phyloP scores from a whole-genome alignment of 2,329 filamentous ascomycete species.

The Anisogramma anomala region DNA sequence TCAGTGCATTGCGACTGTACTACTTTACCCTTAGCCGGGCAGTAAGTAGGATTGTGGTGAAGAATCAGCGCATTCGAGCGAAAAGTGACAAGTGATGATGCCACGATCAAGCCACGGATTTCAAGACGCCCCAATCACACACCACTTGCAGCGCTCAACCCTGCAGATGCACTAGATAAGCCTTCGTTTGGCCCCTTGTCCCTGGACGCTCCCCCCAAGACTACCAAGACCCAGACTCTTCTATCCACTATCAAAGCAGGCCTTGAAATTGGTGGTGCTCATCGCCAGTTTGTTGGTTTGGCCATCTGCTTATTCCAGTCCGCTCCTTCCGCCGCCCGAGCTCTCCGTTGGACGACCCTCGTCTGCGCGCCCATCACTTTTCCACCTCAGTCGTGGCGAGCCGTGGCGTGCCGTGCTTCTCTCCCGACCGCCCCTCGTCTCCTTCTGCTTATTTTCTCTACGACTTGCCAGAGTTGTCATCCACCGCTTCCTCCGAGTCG shows the following conservation, averaged over 20 bases:
- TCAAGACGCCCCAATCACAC: too few species aligned
- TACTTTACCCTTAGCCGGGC: too few species aligned
- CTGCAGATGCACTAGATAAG: not conserved
- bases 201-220: not conserved
- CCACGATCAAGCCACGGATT: too few species aligned
- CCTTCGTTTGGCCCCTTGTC: not conserved
- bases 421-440: not conserved
- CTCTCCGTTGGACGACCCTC: not conserved
- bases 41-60: too few species aligned
- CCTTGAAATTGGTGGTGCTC: not conserved
- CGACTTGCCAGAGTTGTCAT: not conserved
- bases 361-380: constrained; percentile 2
- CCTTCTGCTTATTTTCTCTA: not conserved
- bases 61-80: too few species aligned
- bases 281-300: not conserved
- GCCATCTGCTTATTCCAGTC: not conserved
- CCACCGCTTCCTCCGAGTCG: not conserved
- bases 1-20: too few species aligned
- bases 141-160: constrained; percentile 5
- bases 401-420: constrained; percentile 5
- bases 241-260: too few species aligned
- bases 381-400: constrained; percentile 1
- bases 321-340: not conserved
- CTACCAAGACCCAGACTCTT: not conserved
- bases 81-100: too few species aligned